Evolutionary conservation across 2,329 filamentous ascomycete species (phyloP), one percentile per base, ranked within the genome.

Genomic region (Coniochaeta sp.): DNA sequence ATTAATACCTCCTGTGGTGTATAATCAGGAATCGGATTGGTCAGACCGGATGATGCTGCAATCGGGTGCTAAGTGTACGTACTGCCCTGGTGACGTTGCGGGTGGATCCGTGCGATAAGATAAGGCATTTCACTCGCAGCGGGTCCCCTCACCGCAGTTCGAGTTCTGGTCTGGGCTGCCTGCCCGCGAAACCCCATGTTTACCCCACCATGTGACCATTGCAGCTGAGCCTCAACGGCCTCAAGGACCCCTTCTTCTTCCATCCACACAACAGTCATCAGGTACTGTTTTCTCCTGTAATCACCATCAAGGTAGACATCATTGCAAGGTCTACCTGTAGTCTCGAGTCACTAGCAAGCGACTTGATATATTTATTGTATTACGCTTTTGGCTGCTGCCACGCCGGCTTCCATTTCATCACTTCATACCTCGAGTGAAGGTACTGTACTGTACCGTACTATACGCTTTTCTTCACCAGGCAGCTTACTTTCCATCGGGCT

Each of bases 181-280:
- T 38, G 9, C n/a, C n/a, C n/a, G n/a, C n/a, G 11, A 12, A 28
- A 52, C 47, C 47, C 47, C 47, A 52, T 24, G 47, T 3, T 5
- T 52, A 52, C 47, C 47, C 47, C 47, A n/a, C 47, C 47, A 56
- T 56, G 54, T 56, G 54, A 56, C 38, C 54, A 56, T 38, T 11
- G 33, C 54, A 8, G 17, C n/a, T 56, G 54, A 28, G 31, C 54
- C 1, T 12, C 52, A 55, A 31, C 16, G 38, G 31, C 54, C 17
- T 24, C 28, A 22, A 38, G 31, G 17, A 16, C 47, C 24, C 22
- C 22, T 31, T 17, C n/a, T 17, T n/a, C 19, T 12, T 47, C 6
- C 43, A 9, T n/a, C 38, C 38, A n/a, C 9, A 7, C 9, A 40
- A n/a, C n/a, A 19, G 43, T 52, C 47, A 31, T 17, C 47, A 52